Evolutionary conservation across 495 filamentous ascomycete genomes (phyloP).

Genomic region (Daldinia decipiens): DNA sequence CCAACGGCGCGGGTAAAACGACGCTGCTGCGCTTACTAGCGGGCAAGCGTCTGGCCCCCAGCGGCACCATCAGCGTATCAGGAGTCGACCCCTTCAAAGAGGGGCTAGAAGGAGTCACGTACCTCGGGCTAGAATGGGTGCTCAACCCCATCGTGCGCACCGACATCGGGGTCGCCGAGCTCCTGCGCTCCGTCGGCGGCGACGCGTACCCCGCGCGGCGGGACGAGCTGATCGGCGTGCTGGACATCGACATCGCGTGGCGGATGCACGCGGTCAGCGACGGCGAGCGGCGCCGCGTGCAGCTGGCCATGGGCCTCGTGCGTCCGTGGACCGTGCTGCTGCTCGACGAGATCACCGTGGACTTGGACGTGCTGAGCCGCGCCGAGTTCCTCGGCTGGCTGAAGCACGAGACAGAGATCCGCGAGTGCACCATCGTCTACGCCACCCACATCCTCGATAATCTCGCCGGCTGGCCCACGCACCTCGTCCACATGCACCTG

Average conservation of each 20-base stretch:
- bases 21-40: slow-evolving; percentile 86
- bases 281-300: slow-evolving; percentile 89
- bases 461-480: slow-evolving; percentile 89
- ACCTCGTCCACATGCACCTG: slow-evolving; percentile 93
- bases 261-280: slow-evolving; percentile 95
- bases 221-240: slow-evolving; percentile 84
- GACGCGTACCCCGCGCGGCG: slow-evolving; percentile 80
- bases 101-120: slow-evolving; percentile 90
- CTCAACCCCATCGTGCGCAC: slow-evolving; percentile 96
- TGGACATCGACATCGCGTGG: slow-evolving; percentile 93
- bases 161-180: slow-evolving; percentile 89
- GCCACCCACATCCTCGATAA: slow-evolving; percentile 98
- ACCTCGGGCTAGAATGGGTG: slow-evolving; percentile 97
- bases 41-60: slow-evolving; percentile 92
- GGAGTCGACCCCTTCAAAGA: slow-evolving; percentile 92
- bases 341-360: slow-evolving; percentile 97
- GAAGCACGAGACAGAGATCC: slow-evolving; percentile 81
- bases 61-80: slow-evolving; percentile 73
- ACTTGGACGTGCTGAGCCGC: slow-evolving; percentile 86
- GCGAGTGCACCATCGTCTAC: slow-evolving; percentile 93
- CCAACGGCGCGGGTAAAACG: slow-evolving; percentile 97
- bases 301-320: slow-evolving; percentile 94
- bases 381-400: slow-evolving; percentile 88
- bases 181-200: slow-evolving; percentile 87
- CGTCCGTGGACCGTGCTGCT: slow-evolving; percentile 92